phyloP scores from a whole-genome alignment of 1,284 basidiomycete species.

The Cryptococcus sp. region DNA sequence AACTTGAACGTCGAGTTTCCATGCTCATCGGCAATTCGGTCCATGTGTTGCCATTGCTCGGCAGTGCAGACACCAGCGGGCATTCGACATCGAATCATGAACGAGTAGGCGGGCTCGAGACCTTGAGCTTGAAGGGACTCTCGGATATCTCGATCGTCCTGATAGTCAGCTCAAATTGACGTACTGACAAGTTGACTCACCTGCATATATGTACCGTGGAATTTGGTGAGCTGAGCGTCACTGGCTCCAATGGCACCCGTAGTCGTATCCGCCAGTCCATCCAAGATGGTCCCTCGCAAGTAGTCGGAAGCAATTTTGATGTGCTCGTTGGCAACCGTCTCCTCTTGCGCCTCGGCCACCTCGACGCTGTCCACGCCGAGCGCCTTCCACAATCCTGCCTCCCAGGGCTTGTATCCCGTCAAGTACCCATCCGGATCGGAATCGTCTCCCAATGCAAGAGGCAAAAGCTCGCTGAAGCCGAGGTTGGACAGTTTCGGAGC shows the following conservation, averaged over 20 bases:
- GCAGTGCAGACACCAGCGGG: conserved; percentile 91
- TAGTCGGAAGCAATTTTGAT: conserved; percentile 97
- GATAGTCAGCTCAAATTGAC: conserved; percentile 8
- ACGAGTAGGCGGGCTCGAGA: conserved; percentile 90
- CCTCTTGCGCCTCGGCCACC: conserved; percentile 86
- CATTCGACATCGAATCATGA: conserved; percentile 98
- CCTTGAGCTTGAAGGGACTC: conserved; percentile 92
- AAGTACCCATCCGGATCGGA: conserved; percentile 94
- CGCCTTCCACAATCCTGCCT: conserved; percentile 87
- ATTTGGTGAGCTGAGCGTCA: conserved; percentile 95
- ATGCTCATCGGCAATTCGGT: conserved; percentile 91
- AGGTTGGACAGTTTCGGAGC: conserved; percentile 69
- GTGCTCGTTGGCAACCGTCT: conserved; percentile 98
- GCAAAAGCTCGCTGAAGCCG: conserved; percentile 65
- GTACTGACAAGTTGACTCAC: conserved; percentile 12
- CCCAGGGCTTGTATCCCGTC: conserved; percentile 95
- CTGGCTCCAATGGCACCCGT: conserved; percentile 85
- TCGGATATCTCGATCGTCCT: conserved; percentile 94
- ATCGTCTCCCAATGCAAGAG: conserved; percentile 87
- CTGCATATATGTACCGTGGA: conserved; percentile 96
- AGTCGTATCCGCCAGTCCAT: conserved; percentile 79
- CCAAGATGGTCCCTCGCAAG: conserved; percentile 88
- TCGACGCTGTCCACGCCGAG: conserved; percentile 88
- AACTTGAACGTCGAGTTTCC: conserved; percentile 94
- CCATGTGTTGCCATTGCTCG: conserved; percentile 90